Base-by-base conservation (phyloP, 352 stramenopile species). In the Globisporangium iwayamae region DNA sequence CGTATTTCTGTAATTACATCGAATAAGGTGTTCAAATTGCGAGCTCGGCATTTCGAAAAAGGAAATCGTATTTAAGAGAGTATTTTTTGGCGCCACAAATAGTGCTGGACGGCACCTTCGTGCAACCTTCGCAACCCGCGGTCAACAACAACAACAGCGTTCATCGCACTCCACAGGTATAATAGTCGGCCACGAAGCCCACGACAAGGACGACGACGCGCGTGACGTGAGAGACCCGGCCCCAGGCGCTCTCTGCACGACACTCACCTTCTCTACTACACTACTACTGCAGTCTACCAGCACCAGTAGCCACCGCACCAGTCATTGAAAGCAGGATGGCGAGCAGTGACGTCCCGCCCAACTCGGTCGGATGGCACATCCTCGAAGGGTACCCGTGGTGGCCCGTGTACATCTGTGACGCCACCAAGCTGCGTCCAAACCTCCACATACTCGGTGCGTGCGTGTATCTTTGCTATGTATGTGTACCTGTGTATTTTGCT, bases 331-430 rank as follows among this genome's bases (percentile, higher is more conserved):
- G 16, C 10, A 43, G 16, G 11, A 68, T 55, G 62, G 38, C 56
- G 62, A 62, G 48, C 62, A 56, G 38, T 25, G 59, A 48, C 39
- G 50, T 43, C 28, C 46, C 74, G 66, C 71, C 76, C 52, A 90
- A 94, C 69, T 89, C 81, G 6, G 79, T 95, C 45, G 86, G 80
- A 50, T 95, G 86, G 86, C 85, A 89, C 73, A 93, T 95, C 62
- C 76, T 95, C 13, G 84, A 93, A 66, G 86, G 86, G 20, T 92
- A 78, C 70, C 86, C 86, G 8, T 95, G 86, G 86, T 95, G 86
- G 86, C 86, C 86, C 56, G 84, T 93, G 62, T 93, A 90, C 73
- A 76, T 95, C 58, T 93, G 84, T 59, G 86, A 95, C 73, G 73
- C 85, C 51, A 75, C 68, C 41, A 92, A 91, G 73, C 75, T 95